These are phyloP conservation scores for Neurospora terricola DNA, from an alignment of 495 filamentous ascomycete genomes.

Conservation along the genomic window DNA sequence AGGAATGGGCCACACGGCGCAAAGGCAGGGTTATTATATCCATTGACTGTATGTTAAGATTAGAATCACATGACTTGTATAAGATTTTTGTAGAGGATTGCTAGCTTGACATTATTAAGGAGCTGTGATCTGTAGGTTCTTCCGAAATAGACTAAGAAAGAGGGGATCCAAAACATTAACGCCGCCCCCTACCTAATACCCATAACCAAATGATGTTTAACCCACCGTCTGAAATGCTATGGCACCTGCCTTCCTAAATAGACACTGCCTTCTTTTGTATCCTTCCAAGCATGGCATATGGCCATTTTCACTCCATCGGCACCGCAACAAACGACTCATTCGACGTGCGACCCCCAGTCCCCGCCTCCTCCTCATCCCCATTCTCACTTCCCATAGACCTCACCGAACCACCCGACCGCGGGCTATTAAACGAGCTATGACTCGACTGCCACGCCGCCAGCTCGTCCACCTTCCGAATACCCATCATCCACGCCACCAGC, in stretches of 20 bases:
- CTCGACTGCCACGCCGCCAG: conserved; percentile 33
- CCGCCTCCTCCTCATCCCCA: conserved; percentile 15
- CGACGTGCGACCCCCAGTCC: not conserved
- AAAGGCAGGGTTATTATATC: not conserved
- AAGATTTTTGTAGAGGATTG: not conserved
- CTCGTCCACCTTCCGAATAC: conserved; percentile 47
- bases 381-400: conserved; percentile 6
- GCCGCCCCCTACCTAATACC: not conserved
- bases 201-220: not conserved
- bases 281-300: too few relatives aligned
- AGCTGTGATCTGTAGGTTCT: not conserved
- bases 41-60: not conserved
- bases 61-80: not conserved
- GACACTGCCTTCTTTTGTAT: not conserved
- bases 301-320: conserved; percentile 24
- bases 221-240: not conserved
- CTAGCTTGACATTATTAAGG: not conserved
- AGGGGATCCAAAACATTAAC: not conserved
- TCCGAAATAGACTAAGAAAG: not conserved
- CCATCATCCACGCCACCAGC: conserved; percentile 84
- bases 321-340: conserved; percentile 20
- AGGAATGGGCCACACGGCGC: not conserved
- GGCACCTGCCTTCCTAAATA: not conserved
- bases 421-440: conserved; percentile 11
- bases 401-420: conserved; percentile 8